phyloP scores from a whole-genome alignment of 2,329 filamentous ascomycete species.

The Alternaria infectoria region DNA sequence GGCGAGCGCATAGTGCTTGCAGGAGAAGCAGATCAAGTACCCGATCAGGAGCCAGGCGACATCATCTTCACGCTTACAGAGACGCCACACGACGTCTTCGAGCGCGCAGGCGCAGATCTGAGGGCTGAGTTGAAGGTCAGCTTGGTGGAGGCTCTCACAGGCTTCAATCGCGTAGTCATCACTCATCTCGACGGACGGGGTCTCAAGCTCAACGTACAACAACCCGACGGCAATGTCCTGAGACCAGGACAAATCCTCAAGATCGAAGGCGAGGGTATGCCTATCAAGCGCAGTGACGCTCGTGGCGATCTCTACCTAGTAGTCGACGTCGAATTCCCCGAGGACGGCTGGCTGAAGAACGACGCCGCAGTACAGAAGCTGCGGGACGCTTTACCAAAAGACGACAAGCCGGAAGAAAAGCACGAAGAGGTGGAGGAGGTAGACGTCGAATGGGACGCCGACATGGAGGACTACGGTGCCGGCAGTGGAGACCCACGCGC shows the following conservation, averaged over 20 bases:
- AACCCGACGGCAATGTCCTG: constrained; percentile 74
- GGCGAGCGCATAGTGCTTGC: constrained; percentile 89
- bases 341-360: constrained; percentile 78
- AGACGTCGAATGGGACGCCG: constrained; percentile 80
- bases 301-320: constrained; percentile 88
- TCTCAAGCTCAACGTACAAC: constrained; percentile 78
- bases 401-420: constrained; percentile 64
- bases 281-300: constrained; percentile 79
- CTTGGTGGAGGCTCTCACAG: constrained; percentile 81
- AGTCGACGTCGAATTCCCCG: constrained; percentile 86
- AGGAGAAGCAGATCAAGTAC: constrained; percentile 91
- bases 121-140: constrained; percentile 81
- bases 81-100: constrained; percentile 80
- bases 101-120: constrained; percentile 82
- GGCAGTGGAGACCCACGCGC: constrained; percentile 71
- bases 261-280: constrained; percentile 91
- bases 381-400: constrained; percentile 73
- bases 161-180: constrained; percentile 88
- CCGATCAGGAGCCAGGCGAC: constrained; percentile 87
- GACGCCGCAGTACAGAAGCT: constrained; percentile 74
- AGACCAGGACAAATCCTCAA: constrained; percentile 85
- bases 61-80: constrained; percentile 90
- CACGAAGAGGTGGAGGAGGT: constrained; percentile 81
- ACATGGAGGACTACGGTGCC: constrained; percentile 83
- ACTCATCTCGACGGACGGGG: constrained; percentile 94